Base-by-base conservation (phyloP, 805 yeast species). In the Myxozyma kluyveri region DNA sequence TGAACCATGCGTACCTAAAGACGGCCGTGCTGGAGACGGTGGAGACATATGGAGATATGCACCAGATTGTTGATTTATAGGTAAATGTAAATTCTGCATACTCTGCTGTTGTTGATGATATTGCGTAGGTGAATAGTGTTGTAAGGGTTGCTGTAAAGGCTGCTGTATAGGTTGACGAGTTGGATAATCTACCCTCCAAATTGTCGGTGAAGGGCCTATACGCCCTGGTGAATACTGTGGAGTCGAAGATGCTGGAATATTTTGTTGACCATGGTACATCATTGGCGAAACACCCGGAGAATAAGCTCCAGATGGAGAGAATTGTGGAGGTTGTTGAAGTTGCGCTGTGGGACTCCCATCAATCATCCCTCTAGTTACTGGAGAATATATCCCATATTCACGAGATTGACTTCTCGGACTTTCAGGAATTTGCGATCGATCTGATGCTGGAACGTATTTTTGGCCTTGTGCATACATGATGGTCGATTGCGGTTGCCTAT, bases 321-420 rank as follows among this genome's bases (percentile, higher is more conserved):
- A 24, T 12, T 31, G 27, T 24, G 37, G 52, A n/a, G n/a, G n/a
- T 29, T 29, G 33, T 14, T 29, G 33, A 29, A 29, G 9, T 19
- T 45, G 52, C 45, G 27, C 33, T 2, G 42, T 17, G 6, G 56
- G 49, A 22, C 49, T 46, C 38, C 38, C 12, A 29, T 29, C 32
- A 33, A 17, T 38, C n/a, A n/a, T n/a, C n/a, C n/a, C n/a, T n/a
- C n/a, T n/a, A 42, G 37, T 43, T 36, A 47, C 39, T 1, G 57
- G 54, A 10, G 57, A 49, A 40, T 49, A 53, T 21, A 45, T 29
- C 21, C 45, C 29, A 21, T 46, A 54, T 7, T 51, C 57, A 14
- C 51, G 44, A n/a, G 54, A 35, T 12, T 54, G 36, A 22, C 42
- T 37, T 6, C 39, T 33, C 7, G 57, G 54, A 21, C 54, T 47